phyloP scores from a whole-genome alignment of 129 eudicot genomes.

The Mikania micrantha region DNA sequence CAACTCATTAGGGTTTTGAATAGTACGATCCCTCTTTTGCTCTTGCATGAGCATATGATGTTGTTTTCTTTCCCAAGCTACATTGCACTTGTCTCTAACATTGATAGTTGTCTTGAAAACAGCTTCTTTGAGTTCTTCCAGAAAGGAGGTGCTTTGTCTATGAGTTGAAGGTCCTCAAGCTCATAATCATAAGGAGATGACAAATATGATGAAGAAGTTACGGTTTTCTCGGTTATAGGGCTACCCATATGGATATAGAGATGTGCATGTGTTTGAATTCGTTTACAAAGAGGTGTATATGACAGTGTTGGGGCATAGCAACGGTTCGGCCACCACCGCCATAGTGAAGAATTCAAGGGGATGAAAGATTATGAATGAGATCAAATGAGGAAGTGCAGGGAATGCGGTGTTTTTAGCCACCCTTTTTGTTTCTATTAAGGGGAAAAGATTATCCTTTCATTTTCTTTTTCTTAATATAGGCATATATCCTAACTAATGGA shows the following conservation, averaged over 20 bases:
- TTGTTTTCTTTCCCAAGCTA: constrained; percentile 55
- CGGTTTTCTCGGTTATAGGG: neutral
- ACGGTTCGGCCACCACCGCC: constrained; percentile 23
- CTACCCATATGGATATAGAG: neutral
- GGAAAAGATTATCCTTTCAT: neutral
- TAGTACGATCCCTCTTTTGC: constrained; percentile 11
- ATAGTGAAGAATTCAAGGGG: constrained; percentile 21
- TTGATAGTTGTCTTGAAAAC: constrained; percentile 35
- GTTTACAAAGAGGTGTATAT: constrained; percentile 12
- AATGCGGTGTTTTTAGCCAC: constrained; percentile 17
- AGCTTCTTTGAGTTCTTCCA: constrained; percentile 23
- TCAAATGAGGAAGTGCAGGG: constrained; percentile 8
- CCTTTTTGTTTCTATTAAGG: neutral
- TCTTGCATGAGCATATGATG: constrained; percentile 31
- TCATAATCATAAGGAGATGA: constrained; percentile 17
- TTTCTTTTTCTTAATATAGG: neutral
- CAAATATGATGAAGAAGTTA: constrained; percentile 13
- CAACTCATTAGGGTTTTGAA: constrained; percentile 16
- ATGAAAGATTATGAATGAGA: constrained; percentile 19
- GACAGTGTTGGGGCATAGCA: constrained; percentile 23
- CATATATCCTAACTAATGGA: constrained; percentile 6
- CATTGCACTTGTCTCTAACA: constrained; percentile 34
- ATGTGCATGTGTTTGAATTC: neutral
- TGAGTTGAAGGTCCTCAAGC: constrained; percentile 25
- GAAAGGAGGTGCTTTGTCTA: constrained; percentile 23